Evolutionary conservation across 371 early-diverging fungal species (phyloP), one percentile per base, ranked within the genome.

Genomic region (Mucor lusitanicus): DNA sequence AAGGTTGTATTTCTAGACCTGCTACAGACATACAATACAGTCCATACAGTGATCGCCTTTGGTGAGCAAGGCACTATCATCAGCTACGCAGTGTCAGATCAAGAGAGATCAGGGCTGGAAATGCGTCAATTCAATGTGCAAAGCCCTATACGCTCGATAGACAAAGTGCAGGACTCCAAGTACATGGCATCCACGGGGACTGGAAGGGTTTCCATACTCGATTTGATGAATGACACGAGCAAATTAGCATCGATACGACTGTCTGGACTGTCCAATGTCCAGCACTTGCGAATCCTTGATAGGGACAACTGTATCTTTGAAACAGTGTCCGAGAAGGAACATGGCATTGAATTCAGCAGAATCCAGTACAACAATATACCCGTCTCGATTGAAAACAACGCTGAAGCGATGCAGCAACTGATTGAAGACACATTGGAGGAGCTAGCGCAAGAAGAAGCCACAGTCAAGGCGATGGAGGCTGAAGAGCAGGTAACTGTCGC

Each of bases 11-110:
- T 30, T 42, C 15, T 8, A 32, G 13, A 44, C 12, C n/a, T 37
- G 6, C 30, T 35, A 7, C 19, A 33, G 9, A 19, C n/a, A 55
- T 30, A 4, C 13, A 27, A 11, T 44, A 3, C 46, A 25, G 44
- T 7, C 19, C 23, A 50, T 0, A 50, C 23, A 25, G 23, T 53
- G 15, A 53, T 53, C 12, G 53, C 53, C 21, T 13, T 53, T 60
- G 64, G 69, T 1, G 50, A 64, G 40, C 56, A 63, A 48, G 72
- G 72, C 12, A 64, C 72, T 1, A 61, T 67, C 12, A 60, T 71
- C 44, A 23, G 64, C 8, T 71, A 71, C 33, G 19, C 63, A 27
- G 53, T 61, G 32, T n/a, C 28, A 25, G 32, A 32, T 28, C 30
- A 17, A 50, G 17, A 25, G 23, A 25, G 1, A 25, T 50, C 9